Evolutionary conservation across 2,329 filamentous ascomycete genomes (phyloP).

Genomic region (Cladosporium colombiae): DNA sequence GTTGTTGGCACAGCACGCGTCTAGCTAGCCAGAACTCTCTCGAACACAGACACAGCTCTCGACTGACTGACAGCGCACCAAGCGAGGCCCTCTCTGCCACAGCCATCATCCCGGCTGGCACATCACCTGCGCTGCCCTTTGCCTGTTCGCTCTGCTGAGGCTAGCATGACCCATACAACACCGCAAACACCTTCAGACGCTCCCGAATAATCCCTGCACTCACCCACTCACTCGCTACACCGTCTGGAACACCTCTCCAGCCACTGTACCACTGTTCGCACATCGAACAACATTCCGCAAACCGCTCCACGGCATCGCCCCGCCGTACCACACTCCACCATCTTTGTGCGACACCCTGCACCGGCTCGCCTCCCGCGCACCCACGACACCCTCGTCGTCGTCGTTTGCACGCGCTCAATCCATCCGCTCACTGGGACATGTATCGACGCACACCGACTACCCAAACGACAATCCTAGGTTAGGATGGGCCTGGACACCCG

Average conservation of each 20-base stretch:
- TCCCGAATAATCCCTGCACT: neutral
- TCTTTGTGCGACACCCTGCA: slow-evolving; percentile 8
- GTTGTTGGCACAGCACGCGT: slow-evolving; percentile 7
- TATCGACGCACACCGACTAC: slow-evolving; percentile 10
- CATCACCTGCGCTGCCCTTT: neutral
- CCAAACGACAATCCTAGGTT: slow-evolving; percentile 15
- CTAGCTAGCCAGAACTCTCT: neutral
- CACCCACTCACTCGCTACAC: neutral
- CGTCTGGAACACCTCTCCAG: neutral
- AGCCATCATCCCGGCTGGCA: neutral
- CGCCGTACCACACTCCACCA: slow-evolving; percentile 1
- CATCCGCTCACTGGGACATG: slow-evolving; percentile 14
- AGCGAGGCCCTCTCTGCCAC: neutral
- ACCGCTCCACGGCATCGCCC: slow-evolving; percentile 18
- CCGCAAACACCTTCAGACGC: neutral
- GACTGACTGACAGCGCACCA: slow-evolving; percentile 2
- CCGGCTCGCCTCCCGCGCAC: slow-evolving; percentile 10
- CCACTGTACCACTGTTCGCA: slow-evolving; percentile 12
- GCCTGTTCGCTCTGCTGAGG: neutral
- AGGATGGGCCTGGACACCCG: slow-evolving; percentile 47
- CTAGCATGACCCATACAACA: neutral
- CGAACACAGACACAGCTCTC: neutral
- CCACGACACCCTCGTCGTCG: neutral
- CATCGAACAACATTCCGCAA: slow-evolving; percentile 9
- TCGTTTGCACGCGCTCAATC: slow-evolving; percentile 15